phyloP scores from a whole-genome alignment of 495 filamentous ascomycete species.

The Amniculicola lignicola region DNA sequence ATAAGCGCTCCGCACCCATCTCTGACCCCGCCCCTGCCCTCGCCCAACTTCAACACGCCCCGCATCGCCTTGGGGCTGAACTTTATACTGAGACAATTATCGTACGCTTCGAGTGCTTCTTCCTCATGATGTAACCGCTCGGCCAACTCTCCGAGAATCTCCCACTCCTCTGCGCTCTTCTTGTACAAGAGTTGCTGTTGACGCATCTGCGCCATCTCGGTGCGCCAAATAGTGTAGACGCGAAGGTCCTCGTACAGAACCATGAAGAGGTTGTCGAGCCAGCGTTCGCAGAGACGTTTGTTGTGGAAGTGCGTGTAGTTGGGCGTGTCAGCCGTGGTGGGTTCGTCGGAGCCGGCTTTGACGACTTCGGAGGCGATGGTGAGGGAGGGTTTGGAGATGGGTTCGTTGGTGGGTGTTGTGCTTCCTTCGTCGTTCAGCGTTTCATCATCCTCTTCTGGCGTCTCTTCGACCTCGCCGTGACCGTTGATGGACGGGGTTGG shows the following conservation, averaged over 20 bases:
- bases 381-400: constrained; percentile 75
- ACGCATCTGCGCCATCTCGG: constrained; percentile 89
- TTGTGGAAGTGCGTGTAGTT: constrained; percentile 76
- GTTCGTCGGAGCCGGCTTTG: constrained; percentile 72
- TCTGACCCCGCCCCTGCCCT: constrained; percentile 67
- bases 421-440: constrained; percentile 17
- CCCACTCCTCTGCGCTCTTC: constrained; percentile 96
- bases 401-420: constrained; percentile 31
- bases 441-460: constrained; percentile 5
- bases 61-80: constrained; percentile 89
- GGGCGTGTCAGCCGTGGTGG: constrained; percentile 49
- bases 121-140: constrained; percentile 85
- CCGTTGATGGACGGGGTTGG: constrained; percentile 63
- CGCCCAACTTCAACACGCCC: constrained; percentile 75
- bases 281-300: constrained; percentile 94
- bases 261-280: constrained; percentile 99
- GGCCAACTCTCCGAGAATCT: constrained; percentile 90
- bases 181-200: constrained; percentile 89
- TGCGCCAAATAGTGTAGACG: constrained; percentile 98
- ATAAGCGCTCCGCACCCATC: constrained; percentile 78
- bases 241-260: constrained; percentile 96
- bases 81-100: constrained; percentile 71
- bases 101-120: constrained; percentile 89
- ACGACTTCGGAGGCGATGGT: constrained; percentile 77
- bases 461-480: constrained; percentile 47